Base-by-base conservation (phyloP, 106 monocot species). In the Allium fistulosum region DNA sequence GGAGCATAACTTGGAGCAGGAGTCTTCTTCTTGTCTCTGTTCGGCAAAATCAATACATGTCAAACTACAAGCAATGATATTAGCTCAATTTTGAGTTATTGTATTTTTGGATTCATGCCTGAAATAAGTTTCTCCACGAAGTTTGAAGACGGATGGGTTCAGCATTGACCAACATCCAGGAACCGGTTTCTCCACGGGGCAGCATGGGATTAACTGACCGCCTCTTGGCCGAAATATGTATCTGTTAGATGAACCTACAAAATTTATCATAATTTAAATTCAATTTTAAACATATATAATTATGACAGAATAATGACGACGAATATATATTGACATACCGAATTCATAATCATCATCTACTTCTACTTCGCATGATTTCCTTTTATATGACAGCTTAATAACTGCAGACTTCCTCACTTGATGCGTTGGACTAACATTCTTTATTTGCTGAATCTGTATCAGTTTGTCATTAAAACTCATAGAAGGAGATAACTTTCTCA, bases 91-190 rank as follows among this genome's bases (percentile, higher is more conserved):
- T 37, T 37, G 37, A 37, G 37, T 37, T 37, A 37, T 37, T 37
- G 37, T 55, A 15, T 55, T 55, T 53, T 55, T 15, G 26, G 17
- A 57, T 18, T 77, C 86, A 69, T 91, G 76, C 95, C 86, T 91
- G 78, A 96, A 91, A 77, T 83, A 96, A 71, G 71, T 91, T 49
- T 80, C 83, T 60, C 91, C 88, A 17, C 95, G 91, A 69, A 96
- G 91, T 50, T 96, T 96, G 68, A 96, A 96, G 51, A 70, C 69
- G 12, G 91, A 91, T 71, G 95, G 85, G 59, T 91, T 84, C 17
- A 96, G 69, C 62, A 37, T 46, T 48, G 88, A 91, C 95, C 95
- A 96, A 82, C 81, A 80, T 74, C 88, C 84, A 48, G 67, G 16
- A 16, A n/a, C 67, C 65, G 71, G 61, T 58, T 86, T 85, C 63